Evolutionary conservation across 352 stramenopile species (phyloP), one percentile per base, ranked within the genome.

Genomic region (Phytopythium aichiense): DNA sequence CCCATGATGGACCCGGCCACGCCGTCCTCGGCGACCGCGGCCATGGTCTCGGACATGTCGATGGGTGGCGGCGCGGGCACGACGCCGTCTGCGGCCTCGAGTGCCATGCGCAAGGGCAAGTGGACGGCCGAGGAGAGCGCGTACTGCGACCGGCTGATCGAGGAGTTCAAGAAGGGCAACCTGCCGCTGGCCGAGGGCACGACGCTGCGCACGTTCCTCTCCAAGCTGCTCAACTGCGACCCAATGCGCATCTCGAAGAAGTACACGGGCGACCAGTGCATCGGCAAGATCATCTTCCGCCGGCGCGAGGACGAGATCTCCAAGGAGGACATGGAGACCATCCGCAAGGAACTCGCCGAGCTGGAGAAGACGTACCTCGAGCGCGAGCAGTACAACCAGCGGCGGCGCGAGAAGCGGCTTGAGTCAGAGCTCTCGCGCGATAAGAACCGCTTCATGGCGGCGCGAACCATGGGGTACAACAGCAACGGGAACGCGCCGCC

Each of bases 161-260:
- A 98, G 68, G 96, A 99, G 69, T 99, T 99, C 71, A 99, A 99
- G 72, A 92, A 94, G 42, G 97, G 97, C 31, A 87, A 98, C 43
- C 69, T 99, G 45, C 96, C 96, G n/a, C 72, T 99, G 6, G 97
- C 96, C 0, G 96, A 99, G 71, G 97, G 97, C 54, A 99, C 96
- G 13, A 99, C 96, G 20, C 73, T 99, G 35, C 86, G 97, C 28
- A 99, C 95, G 31, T 99, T 99, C 71, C 73, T 99, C 38, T 98
- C 89, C 58, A 99, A 99, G 71, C 64, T 99, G 16, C 76, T 99
- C 7, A 98, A 99, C 69, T 99, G 97, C 71, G 96, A 99, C 76
- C 97, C 97, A 9, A 99, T 99, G 97, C 81, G 97, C 16, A 99
- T 99, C 60, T 98, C 94, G 0, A 99, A 99, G 70, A 99, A 99